phyloP scores from a whole-genome alignment of 345 rosid species.

The Aquilaria yunnanensis region DNA sequence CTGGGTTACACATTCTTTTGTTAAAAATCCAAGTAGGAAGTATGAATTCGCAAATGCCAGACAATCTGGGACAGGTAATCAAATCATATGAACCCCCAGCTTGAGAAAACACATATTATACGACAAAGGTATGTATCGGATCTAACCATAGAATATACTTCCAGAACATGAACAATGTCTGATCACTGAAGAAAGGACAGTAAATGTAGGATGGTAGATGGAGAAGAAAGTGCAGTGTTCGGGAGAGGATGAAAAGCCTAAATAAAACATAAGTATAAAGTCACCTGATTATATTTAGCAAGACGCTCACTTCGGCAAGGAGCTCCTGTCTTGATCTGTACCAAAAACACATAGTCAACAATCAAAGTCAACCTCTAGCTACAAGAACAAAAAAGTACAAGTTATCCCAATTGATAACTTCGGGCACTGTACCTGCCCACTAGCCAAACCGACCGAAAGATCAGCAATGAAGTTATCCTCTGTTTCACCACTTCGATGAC shows the following conservation, averaged over 20 bases:
- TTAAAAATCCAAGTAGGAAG: too few relatives aligned
- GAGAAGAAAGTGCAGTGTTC: background rate
- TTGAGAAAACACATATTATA: too few relatives aligned
- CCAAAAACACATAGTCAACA: slow-evolving; percentile 6
- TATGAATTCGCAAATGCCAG: too few relatives aligned
- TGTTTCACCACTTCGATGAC: slow-evolving; percentile 97
- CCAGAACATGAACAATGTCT: too few relatives aligned
- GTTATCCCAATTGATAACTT: slow-evolving; percentile 5
- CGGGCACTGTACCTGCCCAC: slow-evolving; percentile 69
- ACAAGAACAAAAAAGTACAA: background rate
- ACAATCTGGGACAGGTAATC: too few relatives aligned
- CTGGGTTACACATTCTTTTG: too few relatives aligned
- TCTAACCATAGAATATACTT: too few relatives aligned
- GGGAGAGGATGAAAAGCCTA: background rate
- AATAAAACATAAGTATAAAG: background rate
- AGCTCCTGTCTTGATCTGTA: slow-evolving; percentile 98
- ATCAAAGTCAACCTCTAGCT: slow-evolving; percentile 1
- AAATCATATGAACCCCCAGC: too few relatives aligned
- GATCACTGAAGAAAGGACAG: background rate
- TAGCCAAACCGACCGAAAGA: slow-evolving; percentile 93
- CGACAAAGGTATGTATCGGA: too few relatives aligned
- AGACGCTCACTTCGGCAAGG: slow-evolving; percentile 95
- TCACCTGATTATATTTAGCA: slow-evolving; percentile 98
- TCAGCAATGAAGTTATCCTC: slow-evolving; percentile 97
- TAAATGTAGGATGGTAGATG: background rate